Percentiles rank a stretch among this genome's conserved stretches.
phyloP scores from a whole-genome alignment of 2,329 filamentous ascomycete genomes.

The Scopulariopsis brevicaulis region DNA sequence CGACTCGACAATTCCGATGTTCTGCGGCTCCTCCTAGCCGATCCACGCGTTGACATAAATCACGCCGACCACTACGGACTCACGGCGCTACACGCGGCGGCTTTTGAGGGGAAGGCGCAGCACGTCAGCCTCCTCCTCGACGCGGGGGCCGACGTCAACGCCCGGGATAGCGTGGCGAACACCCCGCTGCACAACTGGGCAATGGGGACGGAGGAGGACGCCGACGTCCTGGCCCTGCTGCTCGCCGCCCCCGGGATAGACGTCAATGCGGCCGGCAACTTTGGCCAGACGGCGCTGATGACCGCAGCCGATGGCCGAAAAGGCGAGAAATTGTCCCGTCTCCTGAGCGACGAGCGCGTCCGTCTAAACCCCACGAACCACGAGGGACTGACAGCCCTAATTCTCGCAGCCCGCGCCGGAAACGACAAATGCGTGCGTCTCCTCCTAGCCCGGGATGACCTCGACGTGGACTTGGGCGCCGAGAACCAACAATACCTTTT shows the following conservation, averaged over 20 bases:
- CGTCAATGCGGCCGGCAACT: not conserved
- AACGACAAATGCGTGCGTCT: not conserved
- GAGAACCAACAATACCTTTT: not conserved
- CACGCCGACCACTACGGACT: not conserved
- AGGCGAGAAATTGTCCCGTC: not conserved
- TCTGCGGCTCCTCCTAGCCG: not conserved
- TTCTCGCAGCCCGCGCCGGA: not conserved
- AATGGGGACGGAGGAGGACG: not conserved
- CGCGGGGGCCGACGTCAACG: not conserved
- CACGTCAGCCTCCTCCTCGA: not conserved
- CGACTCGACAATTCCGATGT: not conserved
- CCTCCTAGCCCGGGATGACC: not conserved
- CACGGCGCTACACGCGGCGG: not conserved
- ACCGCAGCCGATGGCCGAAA: not conserved
- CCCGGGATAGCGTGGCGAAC: not conserved
- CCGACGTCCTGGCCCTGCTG: not conserved
- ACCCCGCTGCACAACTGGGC: not conserved
- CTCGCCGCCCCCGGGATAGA: not conserved
- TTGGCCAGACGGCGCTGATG: not conserved
- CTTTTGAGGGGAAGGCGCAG: not conserved
- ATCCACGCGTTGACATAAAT: not conserved
- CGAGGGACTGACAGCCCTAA: not conserved
- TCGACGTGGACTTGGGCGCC: not conserved
- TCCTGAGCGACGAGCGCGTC: not conserved
- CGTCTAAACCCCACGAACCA: not conserved